phyloP scores from a whole-genome alignment of 306 rosid species.

The Cicer judaicum region DNA sequence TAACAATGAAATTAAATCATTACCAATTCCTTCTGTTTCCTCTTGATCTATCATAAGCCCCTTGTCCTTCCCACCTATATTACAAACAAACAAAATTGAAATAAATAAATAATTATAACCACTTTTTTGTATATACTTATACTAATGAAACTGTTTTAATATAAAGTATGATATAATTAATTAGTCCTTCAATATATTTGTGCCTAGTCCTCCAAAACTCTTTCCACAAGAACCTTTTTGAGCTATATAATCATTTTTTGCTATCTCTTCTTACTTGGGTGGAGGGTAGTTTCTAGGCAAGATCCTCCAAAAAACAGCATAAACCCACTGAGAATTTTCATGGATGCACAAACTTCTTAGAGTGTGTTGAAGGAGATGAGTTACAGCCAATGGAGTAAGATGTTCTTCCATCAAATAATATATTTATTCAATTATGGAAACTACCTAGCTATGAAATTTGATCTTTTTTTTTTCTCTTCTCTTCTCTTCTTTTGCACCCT shows the following conservation, averaged over 20 bases:
- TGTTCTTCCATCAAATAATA: conserved; percentile 75
- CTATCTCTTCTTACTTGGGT: conserved; percentile 69
- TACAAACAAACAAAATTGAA: conserved; percentile 5
- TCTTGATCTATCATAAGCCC: conserved; percentile 93
- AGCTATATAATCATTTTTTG: not conserved
- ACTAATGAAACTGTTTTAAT: not conserved
- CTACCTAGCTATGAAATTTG: conserved; percentile 1
- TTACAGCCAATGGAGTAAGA: conserved; percentile 77
- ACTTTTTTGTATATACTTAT: not conserved
- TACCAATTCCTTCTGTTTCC: conserved; percentile 99
- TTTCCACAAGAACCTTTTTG: conserved; percentile 5
- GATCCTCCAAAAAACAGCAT: conserved; percentile 99
- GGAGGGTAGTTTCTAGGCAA: conserved; percentile 99
- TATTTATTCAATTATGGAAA: conserved; percentile 32
- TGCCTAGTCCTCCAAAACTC: conserved; percentile 3
- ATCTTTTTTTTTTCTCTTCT: not conserved
- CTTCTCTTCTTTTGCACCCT: conserved; percentile 40
- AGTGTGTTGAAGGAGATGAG: conserved; percentile 98
- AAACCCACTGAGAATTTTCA: conserved; percentile 93
- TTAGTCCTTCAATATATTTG: conserved; percentile 22
- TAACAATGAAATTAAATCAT: not conserved
- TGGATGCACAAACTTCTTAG: conserved; percentile 89
- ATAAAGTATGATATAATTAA: not conserved
- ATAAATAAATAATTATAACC: conserved; percentile 27
- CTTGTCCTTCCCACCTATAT: conserved; percentile 98